These are phyloP conservation scores for Zoysia pacifica DNA, from an alignment of 176 grass and related monocot genomes.

Conservation along the genomic window DNA sequence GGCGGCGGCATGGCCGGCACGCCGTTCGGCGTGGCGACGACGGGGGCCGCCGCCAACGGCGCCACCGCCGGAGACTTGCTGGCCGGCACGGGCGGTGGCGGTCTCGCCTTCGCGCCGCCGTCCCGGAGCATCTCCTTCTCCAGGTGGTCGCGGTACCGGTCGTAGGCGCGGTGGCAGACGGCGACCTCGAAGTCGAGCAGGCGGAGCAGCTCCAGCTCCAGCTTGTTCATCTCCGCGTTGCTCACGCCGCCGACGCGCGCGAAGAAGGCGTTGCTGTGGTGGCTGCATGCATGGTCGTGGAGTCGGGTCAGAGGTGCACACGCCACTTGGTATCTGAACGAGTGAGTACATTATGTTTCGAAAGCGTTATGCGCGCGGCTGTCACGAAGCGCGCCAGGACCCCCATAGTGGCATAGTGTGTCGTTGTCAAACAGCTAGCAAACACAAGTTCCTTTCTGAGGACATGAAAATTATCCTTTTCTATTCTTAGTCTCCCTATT, in stretches of 20 bases:
- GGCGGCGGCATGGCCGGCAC: background rate
- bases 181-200: constrained; percentile 68
- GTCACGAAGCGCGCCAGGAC: background rate
- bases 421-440: background rate
- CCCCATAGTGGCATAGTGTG: background rate
- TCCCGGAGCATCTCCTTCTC: constrained; percentile 45
- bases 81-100: background rate
- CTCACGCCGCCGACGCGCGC: constrained; percentile 86
- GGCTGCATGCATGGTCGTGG: constrained; percentile 39
- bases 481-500: background rate
- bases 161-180: constrained; percentile 52
- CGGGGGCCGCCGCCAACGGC: background rate
- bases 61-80: background rate
- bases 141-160: constrained; percentile 66
- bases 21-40: constrained; percentile 2
- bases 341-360: background rate
- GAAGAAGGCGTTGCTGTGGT: constrained; percentile 97
- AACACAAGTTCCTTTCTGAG: background rate
- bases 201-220: constrained; percentile 84
- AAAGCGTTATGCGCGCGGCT: background rate
- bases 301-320: no score
- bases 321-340: no score
- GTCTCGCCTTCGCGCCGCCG: background rate
- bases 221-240: constrained; percentile 83
- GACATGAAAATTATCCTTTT: background rate